Base-by-base conservation (phyloP, 2,329 filamentous ascomycete genomes). In the Sporothrix curviconia region DNA sequence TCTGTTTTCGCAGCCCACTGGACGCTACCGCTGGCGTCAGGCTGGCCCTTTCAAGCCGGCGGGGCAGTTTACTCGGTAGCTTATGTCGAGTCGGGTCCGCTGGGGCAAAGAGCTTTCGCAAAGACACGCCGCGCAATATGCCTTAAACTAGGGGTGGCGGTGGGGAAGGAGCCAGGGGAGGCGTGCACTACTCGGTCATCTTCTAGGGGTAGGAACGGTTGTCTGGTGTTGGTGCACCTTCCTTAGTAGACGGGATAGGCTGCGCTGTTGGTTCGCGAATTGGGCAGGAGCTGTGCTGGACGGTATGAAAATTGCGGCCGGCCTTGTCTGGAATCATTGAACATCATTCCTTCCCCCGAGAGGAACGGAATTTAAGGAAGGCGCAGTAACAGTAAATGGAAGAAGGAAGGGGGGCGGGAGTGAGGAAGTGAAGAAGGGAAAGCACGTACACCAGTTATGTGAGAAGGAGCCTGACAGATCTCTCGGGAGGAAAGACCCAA, bases 151-250 rank as follows among this genome's bases (percentile, higher is more conserved):
- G 12, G 47, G 49, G 49, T 22, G 46, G 25, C 42, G 22, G 50
- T 53, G 50, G 39, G 28, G 55, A 50, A 56, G 37, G 55, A 30
- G 55, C 44, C 28, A 56, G 55, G 46, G 55, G 55, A n/a, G 46
- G 37, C 39, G 24, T 30, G 43, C 19, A 43, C 43, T 12, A 2
- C 19, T 49, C 22, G 30, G 30, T 19, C 46, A 12, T 39, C n/a
- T 32, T 32, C 19, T 32, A 19, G 43, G 25, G 43, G 8, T 19
- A 19, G 43, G 15, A 24, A 8, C 28, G 25, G 25, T 46, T 30
- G 43, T 46, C 39, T 42, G 8, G 39, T 42, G 39, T 8, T 44
- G 22, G 42, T 19, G 22, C n/a, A n/a, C n/a, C n/a, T n/a, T n/a
- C n/a, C n/a, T n/a, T n/a, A n/a, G n/a, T n/a, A n/a, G n/a, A n/a